These are phyloP conservation scores for Artomyces pyxidatus DNA, from an alignment of 768 basidiomycete genomes.

Conservation along the genomic window DNA sequence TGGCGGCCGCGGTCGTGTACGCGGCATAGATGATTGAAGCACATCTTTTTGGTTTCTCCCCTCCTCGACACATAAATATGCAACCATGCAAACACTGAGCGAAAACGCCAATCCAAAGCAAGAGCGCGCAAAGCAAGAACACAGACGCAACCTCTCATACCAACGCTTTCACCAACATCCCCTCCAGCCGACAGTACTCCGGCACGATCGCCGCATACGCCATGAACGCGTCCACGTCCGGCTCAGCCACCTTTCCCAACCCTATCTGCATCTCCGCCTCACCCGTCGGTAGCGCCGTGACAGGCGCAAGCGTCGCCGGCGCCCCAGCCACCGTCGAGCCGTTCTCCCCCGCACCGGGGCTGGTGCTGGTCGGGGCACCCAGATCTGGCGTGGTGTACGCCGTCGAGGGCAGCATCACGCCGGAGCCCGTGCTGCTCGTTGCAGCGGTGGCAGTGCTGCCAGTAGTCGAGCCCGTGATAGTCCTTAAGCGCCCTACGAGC, in stretches of 20 bases:
- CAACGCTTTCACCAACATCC: conserved; percentile 61
- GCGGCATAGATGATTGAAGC: conserved; percentile 3
- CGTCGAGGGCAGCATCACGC: conserved; percentile 31
- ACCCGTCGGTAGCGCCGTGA: conserved; percentile 61
- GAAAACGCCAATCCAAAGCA: neutral
- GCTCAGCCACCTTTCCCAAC: conserved; percentile 73
- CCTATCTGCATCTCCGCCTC: conserved; percentile 72
- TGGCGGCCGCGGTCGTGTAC: no score
- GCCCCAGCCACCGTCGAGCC: conserved; percentile 35
- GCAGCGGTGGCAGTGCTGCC: conserved; percentile 26
- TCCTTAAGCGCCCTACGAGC: conserved; percentile 39
- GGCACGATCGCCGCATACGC: conserved; percentile 80
- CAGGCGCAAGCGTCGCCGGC: conserved; percentile 56
- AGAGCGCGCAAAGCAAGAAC: conserved; percentile 1
- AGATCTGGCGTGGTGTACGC: conserved; percentile 59
- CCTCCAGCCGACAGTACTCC: conserved; percentile 74
- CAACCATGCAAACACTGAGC: neutral
- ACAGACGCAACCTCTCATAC: conserved; percentile 24
- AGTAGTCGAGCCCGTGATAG: conserved; percentile 45
- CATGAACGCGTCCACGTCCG: conserved; percentile 79
- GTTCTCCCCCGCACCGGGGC: conserved; percentile 19
- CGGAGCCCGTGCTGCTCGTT: conserved; percentile 28
- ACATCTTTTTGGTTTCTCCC: conserved; percentile 2
- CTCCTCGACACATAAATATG: neutral
- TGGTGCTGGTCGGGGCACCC: conserved; percentile 24